Evolutionary conservation across 139 green algal genomes (phyloP).

Genomic region (Astrephomene gubernaculifera): DNA sequence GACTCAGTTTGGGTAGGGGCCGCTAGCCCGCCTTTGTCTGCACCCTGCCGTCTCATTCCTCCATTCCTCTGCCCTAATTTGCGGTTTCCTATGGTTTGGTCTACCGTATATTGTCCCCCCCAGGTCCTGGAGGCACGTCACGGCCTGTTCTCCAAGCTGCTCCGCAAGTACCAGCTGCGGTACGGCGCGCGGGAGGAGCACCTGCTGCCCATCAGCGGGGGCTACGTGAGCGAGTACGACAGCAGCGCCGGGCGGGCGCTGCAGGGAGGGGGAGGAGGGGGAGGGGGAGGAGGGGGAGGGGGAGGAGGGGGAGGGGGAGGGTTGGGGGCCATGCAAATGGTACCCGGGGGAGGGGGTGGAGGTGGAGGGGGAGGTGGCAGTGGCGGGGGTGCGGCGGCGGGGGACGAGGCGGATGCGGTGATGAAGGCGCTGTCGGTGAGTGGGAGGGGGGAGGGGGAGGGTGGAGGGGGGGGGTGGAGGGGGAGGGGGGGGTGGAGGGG

Average conservation of each 20-base stretch:
- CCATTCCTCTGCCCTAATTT: too few species aligned
- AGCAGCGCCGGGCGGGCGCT: not conserved
- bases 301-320: not conserved
- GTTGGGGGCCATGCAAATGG: too few species aligned
- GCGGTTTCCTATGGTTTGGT: too few species aligned
- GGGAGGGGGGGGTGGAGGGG: not conserved
- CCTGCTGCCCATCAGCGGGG: conserved; percentile 34
- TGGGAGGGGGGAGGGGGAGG: not conserved
- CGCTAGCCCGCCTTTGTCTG: too few species aligned
- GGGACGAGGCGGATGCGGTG: conserved; percentile 10
- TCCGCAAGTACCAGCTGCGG: conserved; percentile 24
- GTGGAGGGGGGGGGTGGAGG: not conserved
- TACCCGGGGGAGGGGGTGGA: not conserved
- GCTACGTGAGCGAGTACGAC: conserved; percentile 8
- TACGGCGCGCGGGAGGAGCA: conserved; percentile 10
- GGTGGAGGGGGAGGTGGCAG: not conserved
- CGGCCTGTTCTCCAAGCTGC: conserved; percentile 30
- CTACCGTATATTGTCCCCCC: too few species aligned
- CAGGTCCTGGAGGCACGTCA: conserved; percentile 27
- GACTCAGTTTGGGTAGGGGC: too few species aligned
- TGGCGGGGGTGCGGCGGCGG: not conserved
- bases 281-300: not conserved
- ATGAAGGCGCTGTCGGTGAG: conserved; percentile 9
- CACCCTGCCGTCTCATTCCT: too few species aligned
- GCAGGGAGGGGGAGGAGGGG: not conserved